Evolutionary conservation across 1,139 yeast species (phyloP).

Genomic region (Diutina siamensis): DNA sequence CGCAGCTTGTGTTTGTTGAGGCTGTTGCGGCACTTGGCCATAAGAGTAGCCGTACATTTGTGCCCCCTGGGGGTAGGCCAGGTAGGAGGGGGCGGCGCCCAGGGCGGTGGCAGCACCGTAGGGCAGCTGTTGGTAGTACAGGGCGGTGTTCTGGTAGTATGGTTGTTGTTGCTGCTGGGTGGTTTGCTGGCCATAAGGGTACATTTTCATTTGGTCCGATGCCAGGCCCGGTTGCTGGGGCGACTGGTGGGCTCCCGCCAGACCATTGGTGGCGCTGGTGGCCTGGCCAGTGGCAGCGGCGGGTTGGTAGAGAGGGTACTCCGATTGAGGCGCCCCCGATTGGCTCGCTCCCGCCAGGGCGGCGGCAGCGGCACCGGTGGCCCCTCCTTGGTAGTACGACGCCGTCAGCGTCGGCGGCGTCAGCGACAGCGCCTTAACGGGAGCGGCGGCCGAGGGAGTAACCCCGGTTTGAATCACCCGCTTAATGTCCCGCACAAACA

Average conservation of each 20-base stretch:
- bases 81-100: slow-evolving; percentile 1
- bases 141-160: slow-evolving; percentile 5
- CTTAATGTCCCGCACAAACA: slow-evolving; percentile 80
- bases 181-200: slow-evolving; percentile 5
- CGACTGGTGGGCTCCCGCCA: slow-evolving; percentile 9
- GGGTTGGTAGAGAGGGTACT: not conserved
- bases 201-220: slow-evolving; percentile 9
- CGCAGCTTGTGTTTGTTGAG: not conserved
- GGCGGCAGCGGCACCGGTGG: slow-evolving; percentile 8
- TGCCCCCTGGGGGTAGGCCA: slow-evolving; percentile 6
- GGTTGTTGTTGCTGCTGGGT: slow-evolving; percentile 2
- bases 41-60: slow-evolving; percentile 6
- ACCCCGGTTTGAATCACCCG: slow-evolving; percentile 48
- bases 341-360: slow-evolving; percentile 9
- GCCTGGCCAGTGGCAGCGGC: slow-evolving; percentile 10
- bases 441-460: slow-evolving; percentile 19
- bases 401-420: not conserved
- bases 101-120: not conserved
- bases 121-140: slow-evolving; percentile 6
- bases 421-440: slow-evolving; percentile 8
- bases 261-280: slow-evolving; percentile 10
- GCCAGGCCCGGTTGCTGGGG: slow-evolving; percentile 7
- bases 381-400: slow-evolving; percentile 4
- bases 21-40: slow-evolving; percentile 3
- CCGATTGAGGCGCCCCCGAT: slow-evolving; percentile 7